Conservation (phyloP, 148 eudicot species). For the Tetragonia tetragonoides region DNA sequence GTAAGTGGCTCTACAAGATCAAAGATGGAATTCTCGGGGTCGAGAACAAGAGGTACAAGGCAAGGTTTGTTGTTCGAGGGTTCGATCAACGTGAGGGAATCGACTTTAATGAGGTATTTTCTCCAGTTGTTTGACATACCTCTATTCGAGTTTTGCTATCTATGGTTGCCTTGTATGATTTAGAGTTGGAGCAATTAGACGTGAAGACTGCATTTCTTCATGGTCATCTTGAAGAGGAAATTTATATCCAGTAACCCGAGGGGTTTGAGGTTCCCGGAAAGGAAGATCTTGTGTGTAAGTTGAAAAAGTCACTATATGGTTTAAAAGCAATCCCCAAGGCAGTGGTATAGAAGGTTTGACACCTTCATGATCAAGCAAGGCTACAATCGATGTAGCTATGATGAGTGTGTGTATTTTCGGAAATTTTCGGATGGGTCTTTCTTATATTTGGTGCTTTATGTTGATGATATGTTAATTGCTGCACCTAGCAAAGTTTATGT, state of each 20-base stretch:
- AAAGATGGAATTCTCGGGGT: conserved; percentile 11
- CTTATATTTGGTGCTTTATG: background rate
- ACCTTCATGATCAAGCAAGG: conserved; percentile 4
- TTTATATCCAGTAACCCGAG: background rate
- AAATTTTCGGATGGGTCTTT: background rate
- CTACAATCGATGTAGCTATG: background rate
- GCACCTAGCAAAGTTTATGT: background rate
- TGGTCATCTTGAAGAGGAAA: background rate
- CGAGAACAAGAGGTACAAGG: conserved; percentile 2
- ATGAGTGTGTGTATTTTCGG: conserved; percentile 7
- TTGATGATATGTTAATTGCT: conserved; percentile 11
- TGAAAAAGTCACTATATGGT: conserved; percentile 15
- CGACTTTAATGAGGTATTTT: conserved; percentile 8
- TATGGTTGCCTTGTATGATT: conserved; percentile 2
- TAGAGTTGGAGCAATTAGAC: conserved; percentile 10
- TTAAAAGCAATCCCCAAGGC: conserved; percentile 12
- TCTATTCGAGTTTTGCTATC: background rate
- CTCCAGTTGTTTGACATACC: conserved; percentile 7
- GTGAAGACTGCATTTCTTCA: conserved; percentile 15
- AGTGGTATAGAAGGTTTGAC: conserved; percentile 13
- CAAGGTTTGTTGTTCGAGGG: conserved; percentile 3
- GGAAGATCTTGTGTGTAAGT: background rate
- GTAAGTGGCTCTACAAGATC: conserved; percentile 13
- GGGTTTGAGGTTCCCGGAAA: conserved; percentile 10
- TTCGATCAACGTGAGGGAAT: background rate